Conservation (phyloP, 2,329 filamentous ascomycete genomes). For the Colletotrichum tropicale region DNA sequence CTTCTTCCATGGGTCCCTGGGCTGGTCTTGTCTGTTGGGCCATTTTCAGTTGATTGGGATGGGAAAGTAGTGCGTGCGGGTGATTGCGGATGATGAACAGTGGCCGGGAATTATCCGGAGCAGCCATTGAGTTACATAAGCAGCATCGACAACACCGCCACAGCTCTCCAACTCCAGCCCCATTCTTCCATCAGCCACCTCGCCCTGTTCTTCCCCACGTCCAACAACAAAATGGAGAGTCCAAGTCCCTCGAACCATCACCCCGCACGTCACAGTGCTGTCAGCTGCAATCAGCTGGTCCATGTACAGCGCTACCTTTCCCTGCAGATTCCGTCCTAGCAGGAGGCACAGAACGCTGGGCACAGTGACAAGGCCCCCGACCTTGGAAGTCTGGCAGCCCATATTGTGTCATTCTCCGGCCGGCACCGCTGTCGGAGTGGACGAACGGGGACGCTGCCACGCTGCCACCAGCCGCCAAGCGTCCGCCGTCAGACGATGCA, state of each 20-base stretch:
- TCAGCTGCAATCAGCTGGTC: neutral
- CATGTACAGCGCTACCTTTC: neutral
- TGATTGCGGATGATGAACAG: neutral
- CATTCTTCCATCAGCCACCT: neutral
- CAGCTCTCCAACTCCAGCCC: neutral
- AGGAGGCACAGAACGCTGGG: neutral
- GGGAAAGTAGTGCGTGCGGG: neutral
- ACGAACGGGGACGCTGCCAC: neutral
- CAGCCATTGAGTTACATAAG: neutral
- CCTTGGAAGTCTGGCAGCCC: neutral
- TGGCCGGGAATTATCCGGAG: neutral
- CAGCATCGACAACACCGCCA: neutral
- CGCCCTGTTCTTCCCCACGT: neutral
- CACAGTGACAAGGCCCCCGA: neutral
- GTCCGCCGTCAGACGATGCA: constrained; percentile 12
- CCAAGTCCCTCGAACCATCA: neutral
- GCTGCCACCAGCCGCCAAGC: neutral
- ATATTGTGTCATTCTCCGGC: neutral
- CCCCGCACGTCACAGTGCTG: neutral
- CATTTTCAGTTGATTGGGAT: neutral
- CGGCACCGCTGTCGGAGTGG: constrained; percentile 17
- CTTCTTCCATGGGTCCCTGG: neutral
- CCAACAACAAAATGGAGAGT: neutral
- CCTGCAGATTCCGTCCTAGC: neutral
- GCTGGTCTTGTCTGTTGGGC: neutral